Conservation (phyloP, 805 yeast species). For the Pichia occidentalis region DNA sequence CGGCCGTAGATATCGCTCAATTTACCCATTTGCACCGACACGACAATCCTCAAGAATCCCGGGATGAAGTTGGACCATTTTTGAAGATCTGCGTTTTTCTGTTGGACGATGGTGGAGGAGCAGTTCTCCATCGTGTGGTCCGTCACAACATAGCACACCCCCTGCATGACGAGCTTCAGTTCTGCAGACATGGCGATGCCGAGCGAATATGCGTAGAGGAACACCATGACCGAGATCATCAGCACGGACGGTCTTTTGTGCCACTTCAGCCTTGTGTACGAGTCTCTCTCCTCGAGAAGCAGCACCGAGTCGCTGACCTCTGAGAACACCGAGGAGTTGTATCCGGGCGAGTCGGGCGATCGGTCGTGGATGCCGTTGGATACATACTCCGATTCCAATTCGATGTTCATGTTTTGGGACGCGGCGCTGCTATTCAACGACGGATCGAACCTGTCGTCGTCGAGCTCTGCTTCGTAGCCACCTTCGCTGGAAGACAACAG, state of each 20-base stretch:
- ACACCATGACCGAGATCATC: constrained; percentile 39
- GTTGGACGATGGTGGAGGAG: constrained; percentile 36
- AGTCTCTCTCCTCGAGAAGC: constrained; percentile 13
- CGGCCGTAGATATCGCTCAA: constrained; percentile 62
- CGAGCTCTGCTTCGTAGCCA: constrained; percentile 25
- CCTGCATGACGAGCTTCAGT: constrained; percentile 32
- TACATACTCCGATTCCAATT: constrained; percentile 4
- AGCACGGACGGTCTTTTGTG: constrained; percentile 48
- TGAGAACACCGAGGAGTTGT: constrained; percentile 1
- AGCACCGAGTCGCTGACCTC: constrained; percentile 12
- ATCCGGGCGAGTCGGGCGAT: constrained; percentile 1
- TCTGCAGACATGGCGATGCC: constrained; percentile 36
- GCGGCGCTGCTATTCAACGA: not conserved
- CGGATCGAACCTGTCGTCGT: constrained; percentile 1
- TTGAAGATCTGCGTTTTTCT: constrained; percentile 41
- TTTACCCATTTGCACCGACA: constrained; percentile 59
- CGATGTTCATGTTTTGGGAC: not conserved
- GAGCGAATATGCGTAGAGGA: constrained; percentile 37
- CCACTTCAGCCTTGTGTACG: constrained; percentile 36
- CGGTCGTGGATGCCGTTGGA: not conserved
- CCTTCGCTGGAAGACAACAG: constrained; percentile 21
- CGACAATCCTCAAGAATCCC: constrained; percentile 42
- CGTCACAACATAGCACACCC: constrained; percentile 31
- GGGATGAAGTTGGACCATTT: constrained; percentile 36
- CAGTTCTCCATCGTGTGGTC: constrained; percentile 24